Evolutionary conservation across 2,329 filamentous ascomycete species (phyloP), one percentile per base, ranked within the genome.

Genomic region (Eutypa lata): DNA sequence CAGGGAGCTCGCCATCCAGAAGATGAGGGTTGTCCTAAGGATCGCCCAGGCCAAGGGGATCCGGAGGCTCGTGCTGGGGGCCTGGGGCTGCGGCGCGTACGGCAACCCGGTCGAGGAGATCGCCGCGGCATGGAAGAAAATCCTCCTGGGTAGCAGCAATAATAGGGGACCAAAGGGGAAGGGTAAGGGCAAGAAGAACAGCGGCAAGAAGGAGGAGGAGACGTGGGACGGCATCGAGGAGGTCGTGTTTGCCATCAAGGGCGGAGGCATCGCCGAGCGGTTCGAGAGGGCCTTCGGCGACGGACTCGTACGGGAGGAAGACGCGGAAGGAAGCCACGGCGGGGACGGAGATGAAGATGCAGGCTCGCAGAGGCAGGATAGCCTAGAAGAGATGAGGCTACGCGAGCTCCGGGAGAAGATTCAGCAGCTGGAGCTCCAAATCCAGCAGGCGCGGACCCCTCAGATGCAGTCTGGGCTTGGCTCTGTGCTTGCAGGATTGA

Each of bases 71-170:
- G 79, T 88, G 0, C 70, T 87, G 0, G 84, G 84, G 0, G 83
- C 84, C 0, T 87, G 83, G 82, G 84, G 84, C 0, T 86, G 83
- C 54, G 84, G 84, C 2, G 81, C 81, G 0, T 83, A 85, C 53
- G 82, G 81, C 0, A 87, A 87, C 56, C 84, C 84, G 0, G 76
- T 84, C 0, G 68, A 68, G 1, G 82, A 87, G 64, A 69, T 87
- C 28, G 83, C 83, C 14, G 68, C 71, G 18, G 74, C 78, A 1
- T 88, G 84, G 77, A 73, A 71, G 54, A 74, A 69, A 53, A 71
- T 73, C 16, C 63, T 77, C 37, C 61, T 70, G 11, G 68, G 66
- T 24, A 61, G 54, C n/a, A 55, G 53, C 40, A 61, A 51, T 50
- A 48, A 16, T 2, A 40, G 44, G 14, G 43, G 22, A 49, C 43